Base-by-base conservation (phyloP, 768 basidiomycete genomes). In the Tylopilus vinaceipallidus region DNA sequence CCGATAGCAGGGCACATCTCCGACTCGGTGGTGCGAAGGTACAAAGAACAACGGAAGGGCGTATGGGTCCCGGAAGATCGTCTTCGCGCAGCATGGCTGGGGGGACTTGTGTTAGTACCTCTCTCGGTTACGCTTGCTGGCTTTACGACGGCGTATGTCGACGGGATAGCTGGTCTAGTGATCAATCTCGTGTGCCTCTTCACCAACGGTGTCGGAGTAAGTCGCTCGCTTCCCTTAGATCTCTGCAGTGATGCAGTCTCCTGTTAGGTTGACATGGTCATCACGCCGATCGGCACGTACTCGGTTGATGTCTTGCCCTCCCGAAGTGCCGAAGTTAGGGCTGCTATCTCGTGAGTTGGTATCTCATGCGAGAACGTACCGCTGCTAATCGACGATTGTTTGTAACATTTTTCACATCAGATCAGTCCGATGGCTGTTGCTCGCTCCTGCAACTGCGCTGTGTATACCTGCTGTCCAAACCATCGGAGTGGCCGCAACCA, bases 1-100 rank as follows among this genome's bases (percentile, higher is more conserved):
- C 78, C 80, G 3, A 53, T 84, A 6, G 75, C 80, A 0, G 86
- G 86, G 1, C 71, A 71, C 14, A 51, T 85, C 0, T 86, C 86
- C 0, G 87, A 88, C 60, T 51, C 55, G 24, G 66, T 75, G 0
- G 70, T 89, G 22, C 66, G 75, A 16, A 61, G 58, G 34, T 82
- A 78, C 67, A 75, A 75, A 13, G 65, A 71, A 39, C 61, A 68
- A 5, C 76, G 84, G 20, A 73, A 73, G 0, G 84, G 83, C 1
- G 56, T 70, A 2, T 86, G 82, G 83, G 76, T 79, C 37, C 85
- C 85, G 0, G 85, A 89, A 62, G 87, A 86, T 54, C 78, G 86
- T 6, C 72, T 88, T 22, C 74, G 81, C 1, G 82, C 74, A 2
- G 69, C 77, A 2, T 60, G 80, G 29, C 55, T 72, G 6, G 78